Base-by-base conservation (phyloP, 2,329 filamentous ascomycete species). In the Gliomastix tumulicola region DNA sequence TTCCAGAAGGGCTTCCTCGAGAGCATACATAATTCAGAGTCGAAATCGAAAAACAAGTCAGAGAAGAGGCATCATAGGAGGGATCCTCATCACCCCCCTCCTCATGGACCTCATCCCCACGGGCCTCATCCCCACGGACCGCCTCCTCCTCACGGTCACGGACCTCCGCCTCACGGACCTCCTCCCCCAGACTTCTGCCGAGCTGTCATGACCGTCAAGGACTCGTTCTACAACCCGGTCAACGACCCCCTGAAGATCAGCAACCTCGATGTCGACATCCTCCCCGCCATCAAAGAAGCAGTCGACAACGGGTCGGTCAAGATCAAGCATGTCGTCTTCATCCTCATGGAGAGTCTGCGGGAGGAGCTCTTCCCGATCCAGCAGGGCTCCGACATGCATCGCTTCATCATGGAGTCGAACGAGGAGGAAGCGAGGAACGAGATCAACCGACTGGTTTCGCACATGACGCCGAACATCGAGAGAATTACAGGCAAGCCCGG, bases 351-450 rank as follows among this genome's bases (percentile, higher is more conserved):
- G 45, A 64, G 50, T 23, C 19, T 40, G 30, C 37, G 37, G 15
- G 15, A 49, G 2, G 58, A 62, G 36, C 45, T 62, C 10, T 62
- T 60, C 31, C 59, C 59, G 1, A 38, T 62, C 21, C 53, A 56
- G 16, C 49, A 52, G n/a, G 49, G 49, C 3, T 54, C 51, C 27
- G 48, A 51, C 30, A 51, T 59, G 21, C 49, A 45, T 18, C 43
- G 53, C 9, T 49, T 49, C 1, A 44, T 47, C 8, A 22, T 49
- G 30, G 31, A 42, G 6, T 54, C 50, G 11, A 41, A 47, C 25
- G 16, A 21, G 5, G 45, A 50, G 10, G 43, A 54, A 7, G 44
- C 46, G 9, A 49, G 55, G n/a, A 13, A 10, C 50, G 53, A 1
- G 39, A 46, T 5, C 43, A 48, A 49, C n/a, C 33, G 44, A 37